A percentile compares a stretch with the other conserved stretches of the same genome.
Conservation (phyloP, 306 rosid species). For the Prunus mira region DNA sequence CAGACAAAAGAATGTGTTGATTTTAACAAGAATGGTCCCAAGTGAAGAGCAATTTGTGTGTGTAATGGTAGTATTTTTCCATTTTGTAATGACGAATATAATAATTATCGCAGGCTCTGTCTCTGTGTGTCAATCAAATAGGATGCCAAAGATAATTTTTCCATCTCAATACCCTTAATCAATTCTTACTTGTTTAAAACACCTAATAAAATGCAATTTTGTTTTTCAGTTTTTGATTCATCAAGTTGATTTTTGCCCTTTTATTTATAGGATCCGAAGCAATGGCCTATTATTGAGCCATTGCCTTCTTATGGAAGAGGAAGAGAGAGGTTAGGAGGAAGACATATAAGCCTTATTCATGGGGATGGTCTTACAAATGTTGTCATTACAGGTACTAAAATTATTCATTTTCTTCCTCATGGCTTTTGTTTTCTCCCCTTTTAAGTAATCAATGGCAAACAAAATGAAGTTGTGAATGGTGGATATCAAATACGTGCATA, state of each 20-base stretch:
- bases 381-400: constrained; percentile 72
- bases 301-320: constrained; percentile 96
- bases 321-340: constrained; percentile 89
- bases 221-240: background rate
- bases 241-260: background rate
- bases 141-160: background rate
- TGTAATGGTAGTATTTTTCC: background rate
- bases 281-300: constrained; percentile 89
- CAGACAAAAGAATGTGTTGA: background rate
- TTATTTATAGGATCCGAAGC: constrained; percentile 55
- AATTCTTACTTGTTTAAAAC: too few species aligned
- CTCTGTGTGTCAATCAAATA: background rate
- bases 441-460: background rate
- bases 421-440: background rate
- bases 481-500: background rate
- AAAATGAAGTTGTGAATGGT: background rate
- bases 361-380: constrained; percentile 81
- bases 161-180: background rate
- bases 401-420: background rate
- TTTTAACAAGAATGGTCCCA: background rate
- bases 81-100: background rate
- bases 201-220: background rate
- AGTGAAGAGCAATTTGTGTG: background rate
- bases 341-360: constrained; percentile 95
- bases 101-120: background rate